Evolutionary conservation across 192 early-diverging fungal genomes (phyloP), one percentile per base, ranked within the genome.

Genomic region (Chytriomyces hyalinus): DNA sequence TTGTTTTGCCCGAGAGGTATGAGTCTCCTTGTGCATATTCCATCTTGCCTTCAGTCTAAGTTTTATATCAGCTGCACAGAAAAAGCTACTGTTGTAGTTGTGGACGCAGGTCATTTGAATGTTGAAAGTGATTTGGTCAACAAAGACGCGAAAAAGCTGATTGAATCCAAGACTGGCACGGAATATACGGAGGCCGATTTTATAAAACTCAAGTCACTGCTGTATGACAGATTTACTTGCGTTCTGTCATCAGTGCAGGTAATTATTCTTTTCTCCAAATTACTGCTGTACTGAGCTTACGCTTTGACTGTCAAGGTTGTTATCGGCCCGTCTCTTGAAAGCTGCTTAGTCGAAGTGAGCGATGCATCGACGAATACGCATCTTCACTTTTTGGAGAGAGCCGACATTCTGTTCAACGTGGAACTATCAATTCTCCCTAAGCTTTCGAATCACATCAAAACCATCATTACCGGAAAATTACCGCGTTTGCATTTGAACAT

Each of bases 191-290:
- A 81, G 0, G 83, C 88, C 10, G 94, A 96, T 17, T 87, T 96
- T 78, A 85, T 84, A 7, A 85, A 92, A 26, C 85, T 99, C 77
- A 83, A 85, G 15, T 83, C 90, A 17, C 83, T 98, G 11, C 92
- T 97, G 87, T 98, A 98, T 78, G 98, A 99, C 80, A 86, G 91
- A 61, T 99, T 96, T 74, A 87, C 90, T 11, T 91, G 96, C 66
- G 77, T 92, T 10, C 84, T 99, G 46, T 90, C 90, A 20, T 87
- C 90, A 28, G 93, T 94, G 4, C 93, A 98, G 88, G 90, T 93
- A 84, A 15, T 15, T 24, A 53, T 47, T 87, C 7, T 67, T 48
- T 17, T 59, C 79, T 22, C 36, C 36, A 36, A 36, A 36, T 36
- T 36, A 36, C 36, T 36, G 36, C 36, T 36, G 36, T 4, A 2